Conservation (phyloP, 768 basidiomycete genomes). For the Russula foetens region DNA sequence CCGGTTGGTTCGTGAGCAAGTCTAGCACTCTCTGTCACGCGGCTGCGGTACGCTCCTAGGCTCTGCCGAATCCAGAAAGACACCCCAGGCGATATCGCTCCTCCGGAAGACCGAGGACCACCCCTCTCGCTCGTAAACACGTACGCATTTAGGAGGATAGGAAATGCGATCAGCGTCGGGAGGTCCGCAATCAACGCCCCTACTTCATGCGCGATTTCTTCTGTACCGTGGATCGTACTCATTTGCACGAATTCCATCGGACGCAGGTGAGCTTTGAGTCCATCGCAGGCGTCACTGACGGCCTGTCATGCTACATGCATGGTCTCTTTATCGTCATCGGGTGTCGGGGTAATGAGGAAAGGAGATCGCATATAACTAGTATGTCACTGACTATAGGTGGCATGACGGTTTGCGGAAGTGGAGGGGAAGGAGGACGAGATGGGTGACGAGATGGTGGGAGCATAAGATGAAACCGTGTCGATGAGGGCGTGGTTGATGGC, state of each 20-base stretch:
- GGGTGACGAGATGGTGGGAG: conserved; percentile 53
- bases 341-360: conserved; percentile 55
- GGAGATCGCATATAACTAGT: conserved; percentile 51
- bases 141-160: conserved; percentile 50
- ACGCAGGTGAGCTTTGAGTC: conserved; percentile 45
- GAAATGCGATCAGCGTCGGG: conserved; percentile 67
- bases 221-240: conserved; percentile 14
- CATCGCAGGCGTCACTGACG: conserved; percentile 70
- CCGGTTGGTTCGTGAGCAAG: conserved; percentile 29
- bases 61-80: conserved; percentile 66
- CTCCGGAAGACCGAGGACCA: conserved; percentile 30
- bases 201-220: conserved; percentile 35
- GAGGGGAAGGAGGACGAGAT: conserved; percentile 64
- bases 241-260: conserved; percentile 41
- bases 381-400: conserved; percentile 46
- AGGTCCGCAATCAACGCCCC: conserved; percentile 50
- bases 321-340: conserved; percentile 38
- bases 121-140: conserved; percentile 21
- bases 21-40: conserved; percentile 53
- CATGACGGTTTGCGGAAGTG: conserved; percentile 28
- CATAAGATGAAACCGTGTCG: conserved; percentile 57
- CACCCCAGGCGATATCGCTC: conserved; percentile 64
- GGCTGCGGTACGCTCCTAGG: conserved; percentile 59
- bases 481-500: conserved; percentile 48
- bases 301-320: conserved; percentile 65